These are phyloP conservation scores for Neurospora discreta DNA, from an alignment of 495 filamentous ascomycete species.

Conservation along the genomic window DNA sequence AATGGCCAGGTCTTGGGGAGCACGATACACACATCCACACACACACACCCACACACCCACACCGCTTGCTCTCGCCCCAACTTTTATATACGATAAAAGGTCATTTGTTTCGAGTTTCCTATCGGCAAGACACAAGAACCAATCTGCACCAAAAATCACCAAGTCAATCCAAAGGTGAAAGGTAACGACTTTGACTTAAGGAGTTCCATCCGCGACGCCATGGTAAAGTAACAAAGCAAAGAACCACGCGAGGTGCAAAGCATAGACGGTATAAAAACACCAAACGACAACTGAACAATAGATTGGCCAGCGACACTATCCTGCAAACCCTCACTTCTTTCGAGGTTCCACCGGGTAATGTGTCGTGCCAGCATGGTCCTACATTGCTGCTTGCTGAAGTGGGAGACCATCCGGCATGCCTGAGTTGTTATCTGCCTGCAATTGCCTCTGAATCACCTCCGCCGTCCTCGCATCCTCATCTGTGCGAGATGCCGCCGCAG, in stretches of 20 bases:
- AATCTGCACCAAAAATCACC: not conserved
- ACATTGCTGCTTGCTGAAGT: constrained; percentile 8
- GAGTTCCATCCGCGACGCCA: not conserved
- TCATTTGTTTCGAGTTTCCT: not conserved
- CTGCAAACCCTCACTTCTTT: not conserved
- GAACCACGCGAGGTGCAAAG: not conserved
- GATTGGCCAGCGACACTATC: not conserved
- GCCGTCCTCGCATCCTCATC: constrained; percentile 26
- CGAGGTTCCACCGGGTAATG: not conserved
- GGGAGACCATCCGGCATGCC: constrained; percentile 10
- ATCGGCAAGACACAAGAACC: not conserved
- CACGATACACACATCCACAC: not conserved
- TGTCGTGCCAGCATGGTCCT: not conserved
- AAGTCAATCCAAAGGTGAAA: not conserved
- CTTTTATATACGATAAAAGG: not conserved
- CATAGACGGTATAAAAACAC: not conserved
- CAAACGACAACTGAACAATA: not conserved
- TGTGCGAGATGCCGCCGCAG: not conserved
- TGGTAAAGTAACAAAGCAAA: not conserved
- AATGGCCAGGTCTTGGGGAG: no score
- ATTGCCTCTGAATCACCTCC: constrained; percentile 28
- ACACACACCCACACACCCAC: not conserved
- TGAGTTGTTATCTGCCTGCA: constrained; percentile 17
- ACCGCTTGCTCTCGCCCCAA: not conserved
- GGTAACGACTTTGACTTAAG: not conserved